Percentiles rank a stretch among this genome's conserved stretches.
Evolutionary conservation across 1,284 basidiomycete genomes (phyloP).

Genomic region (Cystobasidium pallidum): DNA sequence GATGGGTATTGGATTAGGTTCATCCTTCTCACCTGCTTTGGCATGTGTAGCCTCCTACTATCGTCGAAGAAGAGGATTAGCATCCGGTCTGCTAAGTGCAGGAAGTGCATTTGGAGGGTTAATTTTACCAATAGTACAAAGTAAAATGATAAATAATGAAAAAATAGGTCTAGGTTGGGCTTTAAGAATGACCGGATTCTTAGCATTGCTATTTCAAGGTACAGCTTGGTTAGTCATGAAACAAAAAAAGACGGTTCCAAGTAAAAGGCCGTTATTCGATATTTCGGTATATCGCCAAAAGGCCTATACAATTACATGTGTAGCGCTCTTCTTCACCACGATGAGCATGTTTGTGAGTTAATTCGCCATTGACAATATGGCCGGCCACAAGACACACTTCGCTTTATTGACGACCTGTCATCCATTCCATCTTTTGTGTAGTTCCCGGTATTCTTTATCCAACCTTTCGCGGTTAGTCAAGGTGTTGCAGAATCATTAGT

Average conservation of each 20-base stretch:
- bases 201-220: slow-evolving; percentile 28
- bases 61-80: slow-evolving; percentile 34
- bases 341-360: slow-evolving; percentile 34
- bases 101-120: slow-evolving; percentile 39
- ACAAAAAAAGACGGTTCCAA: slow-evolving; percentile 38
- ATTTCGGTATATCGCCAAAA: slow-evolving; percentile 38
- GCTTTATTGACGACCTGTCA: no score
- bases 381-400: no score
- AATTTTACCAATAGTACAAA: slow-evolving; percentile 35
- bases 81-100: slow-evolving; percentile 36
- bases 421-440: no score
- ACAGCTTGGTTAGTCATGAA: slow-evolving; percentile 26
- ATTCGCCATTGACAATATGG: no score
- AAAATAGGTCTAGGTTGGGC: slow-evolving; percentile 40
- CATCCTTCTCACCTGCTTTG: slow-evolving; percentile 30
- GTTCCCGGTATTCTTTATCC: slow-evolving; percentile 43
- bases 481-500: slow-evolving; percentile 22
- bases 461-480: slow-evolving; percentile 36
- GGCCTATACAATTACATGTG: slow-evolving; percentile 17
- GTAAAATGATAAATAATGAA: slow-evolving; percentile 38
- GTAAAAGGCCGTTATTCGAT: slow-evolving; percentile 33
- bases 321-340: slow-evolving; percentile 33
- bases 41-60: slow-evolving; percentile 43
- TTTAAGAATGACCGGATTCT: slow-evolving; percentile 33
- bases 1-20: slow-evolving; percentile 35